Conservation (phyloP, 148 eudicot genomes). For the Chenopodium formosanum region DNA sequence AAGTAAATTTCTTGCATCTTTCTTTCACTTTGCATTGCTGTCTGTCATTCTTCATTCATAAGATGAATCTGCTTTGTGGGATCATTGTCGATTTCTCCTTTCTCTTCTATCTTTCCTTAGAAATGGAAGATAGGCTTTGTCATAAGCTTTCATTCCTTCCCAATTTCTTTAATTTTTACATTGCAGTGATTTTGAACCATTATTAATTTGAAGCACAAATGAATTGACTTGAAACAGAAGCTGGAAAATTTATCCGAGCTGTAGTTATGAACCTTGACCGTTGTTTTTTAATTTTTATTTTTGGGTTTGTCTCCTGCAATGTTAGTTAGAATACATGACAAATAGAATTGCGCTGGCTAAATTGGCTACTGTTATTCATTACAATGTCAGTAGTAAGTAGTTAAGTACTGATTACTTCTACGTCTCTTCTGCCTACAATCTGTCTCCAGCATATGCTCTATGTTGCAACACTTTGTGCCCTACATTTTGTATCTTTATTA, state of each 20-base stretch:
- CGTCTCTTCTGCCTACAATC: neutral
- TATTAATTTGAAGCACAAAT: neutral
- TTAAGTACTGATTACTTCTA: neutral
- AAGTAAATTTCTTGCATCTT: neutral
- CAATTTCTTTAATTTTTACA: neutral
- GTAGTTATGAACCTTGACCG: neutral
- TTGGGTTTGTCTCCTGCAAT: neutral
- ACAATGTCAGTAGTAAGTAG: neutral
- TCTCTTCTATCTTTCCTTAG: too few species aligned
- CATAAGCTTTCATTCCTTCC: neutral
- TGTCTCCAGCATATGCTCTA: neutral
- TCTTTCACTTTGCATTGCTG: neutral
- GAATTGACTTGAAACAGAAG: neutral
- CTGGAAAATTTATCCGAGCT: neutral
- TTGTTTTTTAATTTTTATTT: neutral
- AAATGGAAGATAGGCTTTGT: neutral
- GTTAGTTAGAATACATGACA: neutral
- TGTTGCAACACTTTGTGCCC: neutral
- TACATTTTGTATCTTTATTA: neutral
- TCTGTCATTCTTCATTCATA: neutral
- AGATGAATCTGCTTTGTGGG: too few species aligned
- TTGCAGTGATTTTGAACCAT: neutral
- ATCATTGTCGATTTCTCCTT: too few species aligned
- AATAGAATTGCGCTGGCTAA: neutral
- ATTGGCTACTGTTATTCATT: neutral